phyloP scores from a whole-genome alignment of 352 stramenopile genomes.

The Phytophthora hybrid region DNA sequence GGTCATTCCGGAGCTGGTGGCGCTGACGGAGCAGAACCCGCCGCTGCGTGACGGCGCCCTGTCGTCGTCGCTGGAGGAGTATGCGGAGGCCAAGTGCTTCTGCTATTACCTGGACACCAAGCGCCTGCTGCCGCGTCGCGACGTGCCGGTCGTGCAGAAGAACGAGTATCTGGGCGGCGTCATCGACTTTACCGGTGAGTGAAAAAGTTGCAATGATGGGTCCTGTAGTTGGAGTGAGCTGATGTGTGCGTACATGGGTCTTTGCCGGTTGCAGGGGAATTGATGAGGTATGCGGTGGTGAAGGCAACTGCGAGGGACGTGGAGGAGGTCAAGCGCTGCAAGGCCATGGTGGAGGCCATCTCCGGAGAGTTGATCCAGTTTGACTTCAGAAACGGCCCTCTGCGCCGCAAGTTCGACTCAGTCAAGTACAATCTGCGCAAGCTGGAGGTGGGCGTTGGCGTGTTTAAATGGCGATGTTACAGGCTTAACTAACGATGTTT shows the following conservation, averaged over 20 bases:
- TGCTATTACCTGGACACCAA: constrained; percentile 79
- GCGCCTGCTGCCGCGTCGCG: constrained; percentile 60
- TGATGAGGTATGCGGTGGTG: constrained; percentile 90
- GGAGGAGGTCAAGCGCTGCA: constrained; percentile 78
- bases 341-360: constrained; percentile 88
- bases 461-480: not conserved
- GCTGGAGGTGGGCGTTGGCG: constrained; percentile 70
- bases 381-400: constrained; percentile 94
- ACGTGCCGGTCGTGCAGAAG: constrained; percentile 64
- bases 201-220: not conserved
- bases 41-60: constrained; percentile 84
- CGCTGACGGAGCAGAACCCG: constrained; percentile 84
- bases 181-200: constrained; percentile 93
- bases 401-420: constrained; percentile 95
- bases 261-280: constrained; percentile 61
- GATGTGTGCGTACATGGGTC: not conserved
- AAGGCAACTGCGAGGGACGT: constrained; percentile 91
- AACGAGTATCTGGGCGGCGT: constrained; percentile 96
- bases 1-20: constrained; percentile 81
- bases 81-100: constrained; percentile 95
- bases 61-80: constrained; percentile 93
- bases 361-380: constrained; percentile 93
- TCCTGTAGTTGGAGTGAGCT: not conserved
- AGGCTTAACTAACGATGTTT: not conserved
- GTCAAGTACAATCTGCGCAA: constrained; percentile 96